Evolutionary conservation across 2,329 filamentous ascomycete species (phyloP).

Genomic region (Hymenoscyphus salicellus): DNA sequence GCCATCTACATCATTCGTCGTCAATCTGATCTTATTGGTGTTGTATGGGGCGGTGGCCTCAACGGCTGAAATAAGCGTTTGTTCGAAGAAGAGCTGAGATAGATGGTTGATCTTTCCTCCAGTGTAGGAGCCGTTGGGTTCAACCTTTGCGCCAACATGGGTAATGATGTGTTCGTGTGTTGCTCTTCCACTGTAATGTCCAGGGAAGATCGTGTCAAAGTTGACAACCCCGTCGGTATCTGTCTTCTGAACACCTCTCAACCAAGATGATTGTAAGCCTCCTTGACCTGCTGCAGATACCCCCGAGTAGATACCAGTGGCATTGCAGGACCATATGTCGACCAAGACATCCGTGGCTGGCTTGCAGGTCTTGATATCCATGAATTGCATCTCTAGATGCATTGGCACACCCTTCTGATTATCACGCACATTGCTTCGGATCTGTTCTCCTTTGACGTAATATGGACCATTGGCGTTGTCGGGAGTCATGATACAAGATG

Average conservation of each 20-base stretch:
- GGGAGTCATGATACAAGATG: constrained; percentile 48
- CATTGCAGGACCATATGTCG: constrained; percentile 47
- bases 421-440: constrained; percentile 48
- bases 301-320: constrained; percentile 23
- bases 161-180: constrained; percentile 29
- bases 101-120: constrained; percentile 34
- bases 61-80: constrained; percentile 54
- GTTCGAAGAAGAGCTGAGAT: constrained; percentile 61
- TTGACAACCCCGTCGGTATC: constrained; percentile 40
- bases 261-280: constrained; percentile 4
- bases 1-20: constrained; percentile 10
- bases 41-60: constrained; percentile 49
- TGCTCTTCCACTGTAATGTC: constrained; percentile 47
- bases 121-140: constrained; percentile 11
- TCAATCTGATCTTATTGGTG: constrained; percentile 39
- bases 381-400: constrained; percentile 50
- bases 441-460: constrained; percentile 50
- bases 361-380: constrained; percentile 53
- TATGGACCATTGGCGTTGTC: constrained; percentile 55
- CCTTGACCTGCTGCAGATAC: constrained; percentile 13
- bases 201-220: constrained; percentile 44
- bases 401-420: constrained; percentile 47
- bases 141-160: constrained; percentile 8
- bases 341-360: constrained; percentile 46
- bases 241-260: constrained; percentile 41